phyloP scores from a whole-genome alignment of 2,329 filamentous ascomycete species.

The Seiridium unicorne region DNA sequence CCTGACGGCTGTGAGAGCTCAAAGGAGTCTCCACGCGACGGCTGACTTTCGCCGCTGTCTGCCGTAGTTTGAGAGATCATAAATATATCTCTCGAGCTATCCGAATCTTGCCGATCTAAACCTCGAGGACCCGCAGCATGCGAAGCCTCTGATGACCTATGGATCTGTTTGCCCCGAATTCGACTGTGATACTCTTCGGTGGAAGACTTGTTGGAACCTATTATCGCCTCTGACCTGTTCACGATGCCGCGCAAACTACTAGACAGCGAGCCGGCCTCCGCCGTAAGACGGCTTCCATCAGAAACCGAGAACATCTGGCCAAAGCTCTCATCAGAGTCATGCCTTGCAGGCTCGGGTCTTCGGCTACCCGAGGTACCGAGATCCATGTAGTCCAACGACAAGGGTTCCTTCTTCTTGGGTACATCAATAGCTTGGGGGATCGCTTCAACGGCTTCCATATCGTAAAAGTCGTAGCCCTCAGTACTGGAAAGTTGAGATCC shows the following conservation, averaged over 20 bases:
- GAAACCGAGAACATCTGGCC: slow-evolving; percentile 59
- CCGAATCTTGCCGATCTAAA: slow-evolving; percentile 22
- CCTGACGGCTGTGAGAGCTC: slow-evolving; percentile 9
- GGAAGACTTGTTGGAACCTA: slow-evolving; percentile 11
- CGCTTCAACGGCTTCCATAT: slow-evolving; percentile 45
- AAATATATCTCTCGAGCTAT: slow-evolving; percentile 23
- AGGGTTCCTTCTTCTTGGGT: slow-evolving; percentile 38
- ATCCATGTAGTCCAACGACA: slow-evolving; percentile 33
- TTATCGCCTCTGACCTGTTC: background rate
- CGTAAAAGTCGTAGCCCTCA: slow-evolving; percentile 67
- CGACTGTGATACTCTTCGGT: slow-evolving; percentile 43
- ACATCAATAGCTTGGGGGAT: slow-evolving; percentile 53
- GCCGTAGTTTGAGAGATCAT: slow-evolving; percentile 28
- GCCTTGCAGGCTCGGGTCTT: slow-evolving; percentile 33
- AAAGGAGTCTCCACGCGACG: slow-evolving; percentile 5
- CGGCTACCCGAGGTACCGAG: slow-evolving; percentile 28
- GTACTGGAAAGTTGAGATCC: slow-evolving; percentile 51
- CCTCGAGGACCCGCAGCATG: slow-evolving; percentile 14
- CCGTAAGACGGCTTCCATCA: slow-evolving; percentile 41
- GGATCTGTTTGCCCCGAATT: slow-evolving; percentile 40
- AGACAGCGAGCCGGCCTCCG: slow-evolving; percentile 33
- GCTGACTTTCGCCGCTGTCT: slow-evolving; percentile 25
- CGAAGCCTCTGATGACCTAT: slow-evolving; percentile 21
- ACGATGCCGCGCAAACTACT: background rate
- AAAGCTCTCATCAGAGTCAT: slow-evolving; percentile 60